Base-by-base conservation (phyloP, 148 eudicot genomes). In the Selenicereus undatus region DNA sequence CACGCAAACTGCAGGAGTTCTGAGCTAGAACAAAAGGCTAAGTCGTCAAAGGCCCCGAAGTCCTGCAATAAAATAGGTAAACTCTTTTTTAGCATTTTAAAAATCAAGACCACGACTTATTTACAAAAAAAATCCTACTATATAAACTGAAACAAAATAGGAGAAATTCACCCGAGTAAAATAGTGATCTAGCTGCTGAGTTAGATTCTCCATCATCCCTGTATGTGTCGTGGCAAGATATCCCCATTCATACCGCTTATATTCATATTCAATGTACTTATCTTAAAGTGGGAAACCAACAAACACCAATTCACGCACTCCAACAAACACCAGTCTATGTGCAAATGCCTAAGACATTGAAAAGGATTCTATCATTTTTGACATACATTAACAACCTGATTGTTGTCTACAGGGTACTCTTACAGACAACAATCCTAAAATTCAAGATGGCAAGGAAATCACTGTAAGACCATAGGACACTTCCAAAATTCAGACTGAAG, bases 221-320 rank as follows among this genome's bases (percentile, higher is more conserved):
- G 98, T 91, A 87, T 94, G 32, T 65, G 94, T 89, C 79, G 82
- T 80, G 48, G 97, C 97, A 78, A 97, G 95, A 83, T 86, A 90
- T 73, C 90, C 86, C 99, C 99, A 97, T 77, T 92, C 92, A 83
- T 90, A 96, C 85, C 92, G 95, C 51, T 92, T 86, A 79, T 89
- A 91, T 76, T 94, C 98, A 87, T 90, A 97, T 81, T 97, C 99
- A 32, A 97, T 91, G 82, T 97, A 97, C 81, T 94, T 97, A 81
- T 97, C 99, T 97, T 98, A 97, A 43, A 97, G 90, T 13, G 92
- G 87, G 81, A 77, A 87, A 79, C 98, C 98, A 86, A 97, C 99
- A 86, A 94, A 97, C 24, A 90, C 97, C 84, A 97, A 81, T 83
- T 93, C 94, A 75, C 99, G 90, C 87, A 32, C 32, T 32, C 32